Evolutionary conservation across 768 basidiomycete genomes (phyloP).

Genomic region (Leccinum incarnatum): DNA sequence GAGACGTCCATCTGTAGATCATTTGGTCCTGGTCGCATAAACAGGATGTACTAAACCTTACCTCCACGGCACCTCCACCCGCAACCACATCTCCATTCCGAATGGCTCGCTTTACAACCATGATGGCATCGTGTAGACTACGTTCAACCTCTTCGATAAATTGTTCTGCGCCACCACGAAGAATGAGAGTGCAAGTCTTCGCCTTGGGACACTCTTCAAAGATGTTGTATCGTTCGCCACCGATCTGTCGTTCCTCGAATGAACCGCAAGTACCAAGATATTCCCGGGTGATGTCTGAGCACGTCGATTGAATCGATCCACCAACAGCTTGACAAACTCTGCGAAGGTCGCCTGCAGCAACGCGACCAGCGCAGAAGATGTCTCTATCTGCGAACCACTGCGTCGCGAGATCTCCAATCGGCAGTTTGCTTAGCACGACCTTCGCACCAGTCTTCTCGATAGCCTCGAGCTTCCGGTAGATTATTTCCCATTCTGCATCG

Average conservation of each 20-base stretch:
- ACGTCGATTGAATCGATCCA: slow-evolving; percentile 92
- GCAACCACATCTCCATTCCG: slow-evolving; percentile 96
- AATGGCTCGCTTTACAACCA: slow-evolving; percentile 99
- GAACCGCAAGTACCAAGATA: slow-evolving; percentile 91
- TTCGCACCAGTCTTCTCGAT: slow-evolving; percentile 96
- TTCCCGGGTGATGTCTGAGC: slow-evolving; percentile 84
- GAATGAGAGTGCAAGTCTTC: slow-evolving; percentile 91
- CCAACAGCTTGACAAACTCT: slow-evolving; percentile 96
- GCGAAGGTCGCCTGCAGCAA: slow-evolving; percentile 84
- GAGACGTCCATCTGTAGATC: slow-evolving; percentile 89
- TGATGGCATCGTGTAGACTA: slow-evolving; percentile 96
- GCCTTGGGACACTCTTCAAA: slow-evolving; percentile 92
- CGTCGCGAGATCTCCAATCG: slow-evolving; percentile 97
- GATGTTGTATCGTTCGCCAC: slow-evolving; percentile 94
- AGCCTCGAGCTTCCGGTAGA: slow-evolving; percentile 94
- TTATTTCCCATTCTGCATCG: slow-evolving; percentile 99
- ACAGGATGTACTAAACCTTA: slow-evolving; percentile 31
- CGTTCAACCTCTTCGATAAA: slow-evolving; percentile 98
- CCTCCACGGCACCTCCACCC: slow-evolving; percentile 96
- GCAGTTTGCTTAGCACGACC: slow-evolving; percentile 95
- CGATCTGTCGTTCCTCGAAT: slow-evolving; percentile 95
- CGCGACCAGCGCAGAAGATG: slow-evolving; percentile 98
- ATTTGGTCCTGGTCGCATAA: neutral
- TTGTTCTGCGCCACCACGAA: slow-evolving; percentile 96
- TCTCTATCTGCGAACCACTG: slow-evolving; percentile 99